Conservation (phyloP, 768 basidiomycete species). For the Auricularia sp. region DNA sequence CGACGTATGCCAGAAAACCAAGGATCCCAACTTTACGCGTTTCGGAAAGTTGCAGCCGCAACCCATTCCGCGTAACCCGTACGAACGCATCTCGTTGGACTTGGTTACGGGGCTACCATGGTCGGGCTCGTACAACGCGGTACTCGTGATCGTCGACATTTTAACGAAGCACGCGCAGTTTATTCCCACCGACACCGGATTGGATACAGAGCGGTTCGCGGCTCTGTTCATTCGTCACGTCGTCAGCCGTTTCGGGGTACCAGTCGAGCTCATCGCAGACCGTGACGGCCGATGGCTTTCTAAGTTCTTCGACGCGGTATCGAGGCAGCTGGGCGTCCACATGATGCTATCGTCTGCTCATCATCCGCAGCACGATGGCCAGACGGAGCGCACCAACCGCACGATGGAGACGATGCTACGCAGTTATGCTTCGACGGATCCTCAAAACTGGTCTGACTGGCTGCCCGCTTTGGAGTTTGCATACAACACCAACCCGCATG, state of each 20-base stretch:
- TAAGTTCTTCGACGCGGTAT: conserved; percentile 7
- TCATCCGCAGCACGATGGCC: conserved; percentile 25
- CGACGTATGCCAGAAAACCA: conserved; percentile 13
- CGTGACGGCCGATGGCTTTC: conserved; percentile 8
- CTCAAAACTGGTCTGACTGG: conserved; percentile 21
- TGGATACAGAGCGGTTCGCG: conserved; percentile 5
- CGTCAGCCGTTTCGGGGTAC: conserved; percentile 9
- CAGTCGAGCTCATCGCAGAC: conserved; percentile 5
- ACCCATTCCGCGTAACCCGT: conserved; percentile 6
- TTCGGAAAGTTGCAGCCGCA: conserved; percentile 7
- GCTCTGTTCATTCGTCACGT: conserved; percentile 7
- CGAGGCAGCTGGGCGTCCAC: not conserved
- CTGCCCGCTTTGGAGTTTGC: conserved; percentile 19
- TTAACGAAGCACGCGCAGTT: conserved; percentile 12
- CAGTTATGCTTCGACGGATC: conserved; percentile 19
- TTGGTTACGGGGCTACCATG: conserved; percentile 18
- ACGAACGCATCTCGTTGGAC: conserved; percentile 20
- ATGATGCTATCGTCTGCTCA: conserved; percentile 5
- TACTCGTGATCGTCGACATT: conserved; percentile 15
- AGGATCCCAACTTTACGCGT: conserved; percentile 1
- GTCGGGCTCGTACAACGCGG: conserved; percentile 11
- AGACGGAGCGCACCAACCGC: conserved; percentile 23
- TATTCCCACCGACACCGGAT: conserved; percentile 10
- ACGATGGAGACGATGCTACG: conserved; percentile 19
- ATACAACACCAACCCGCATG: conserved; percentile 23